Base-by-base conservation (phyloP, 202 grass and related monocot genomes). In the Elaeis oleifera region DNA sequence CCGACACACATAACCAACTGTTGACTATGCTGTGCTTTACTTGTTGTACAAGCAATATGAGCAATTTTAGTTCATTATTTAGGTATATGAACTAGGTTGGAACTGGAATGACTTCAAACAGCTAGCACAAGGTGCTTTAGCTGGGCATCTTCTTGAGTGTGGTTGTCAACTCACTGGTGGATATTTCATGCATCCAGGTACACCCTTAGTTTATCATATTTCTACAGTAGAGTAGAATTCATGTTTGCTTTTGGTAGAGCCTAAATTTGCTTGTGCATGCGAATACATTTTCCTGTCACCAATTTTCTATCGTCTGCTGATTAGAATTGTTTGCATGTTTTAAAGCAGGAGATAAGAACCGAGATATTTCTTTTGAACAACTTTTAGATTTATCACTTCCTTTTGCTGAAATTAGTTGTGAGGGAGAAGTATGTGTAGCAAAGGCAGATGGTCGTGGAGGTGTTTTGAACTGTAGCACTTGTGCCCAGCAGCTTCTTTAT, bases 141-240 rank as follows among this genome's bases (percentile, higher is more conserved):
- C 81, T 53, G 79, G 91, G 60, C 91, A 96, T 89, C 84, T 96
- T 83, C 50, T 96, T 56, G 91, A 96, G 60, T 96, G 87, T 68
- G 91, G 91, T 78, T 96, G 91, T 83, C 87, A 96, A 83, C 76
- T 96, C 56, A 96, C 81, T 66, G 87, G 91, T 77, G 91, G 91
- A 72, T 96, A 96, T 76, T 96, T 85, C 79, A 90, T 81, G 91
- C 91, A 96, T 74, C 87, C 91, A 71, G 87, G 91, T 96, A 75
- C 64, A 66, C 22, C 72, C 11, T 76, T 73, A 48, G 11, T 81
- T 72, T 76, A 65, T 56, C 58, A 83, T 51, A 73, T 54, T 72
- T 67, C 53, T 73, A 44, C 8, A 44, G 11, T 44, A 44, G 28
- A 44, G 2, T 44, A 44, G 36, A 36, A 36, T 36, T 36, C 32